These are phyloP conservation scores for Fusarium continuum DNA, from an alignment of 2,329 filamentous ascomycete species.

Conservation along the genomic window DNA sequence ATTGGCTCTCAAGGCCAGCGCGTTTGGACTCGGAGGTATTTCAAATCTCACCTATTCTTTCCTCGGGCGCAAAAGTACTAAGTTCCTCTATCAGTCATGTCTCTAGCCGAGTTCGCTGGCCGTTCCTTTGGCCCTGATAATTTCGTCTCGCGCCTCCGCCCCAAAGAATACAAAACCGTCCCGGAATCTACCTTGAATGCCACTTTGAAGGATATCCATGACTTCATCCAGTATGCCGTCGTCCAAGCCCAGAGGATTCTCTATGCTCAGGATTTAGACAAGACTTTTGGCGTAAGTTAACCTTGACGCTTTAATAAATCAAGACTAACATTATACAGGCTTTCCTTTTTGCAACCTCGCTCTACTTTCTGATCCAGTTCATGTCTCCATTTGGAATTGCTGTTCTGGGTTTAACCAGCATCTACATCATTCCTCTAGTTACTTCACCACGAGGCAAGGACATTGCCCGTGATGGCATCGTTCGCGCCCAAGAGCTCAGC, in stretches of 20 bases:
- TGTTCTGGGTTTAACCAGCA: slow-evolving; percentile 12
- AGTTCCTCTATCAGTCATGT: slow-evolving; percentile 3
- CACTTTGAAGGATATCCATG: slow-evolving; percentile 31
- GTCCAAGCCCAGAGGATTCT: slow-evolving; percentile 26
- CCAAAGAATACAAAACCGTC: slow-evolving; percentile 30
- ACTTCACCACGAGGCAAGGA: slow-evolving; percentile 19
- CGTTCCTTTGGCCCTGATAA: slow-evolving; percentile 30
- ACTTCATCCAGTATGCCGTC: slow-evolving; percentile 26
- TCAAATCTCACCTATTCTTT: fast-evolving
- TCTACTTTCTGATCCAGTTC: slow-evolving; percentile 29
- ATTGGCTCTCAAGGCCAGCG: slow-evolving; percentile 14
- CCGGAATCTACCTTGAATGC: slow-evolving; percentile 34
- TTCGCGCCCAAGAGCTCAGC: slow-evolving; percentile 23
- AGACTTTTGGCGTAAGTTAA: slow-evolving; percentile 25
- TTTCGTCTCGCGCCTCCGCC: slow-evolving; percentile 29
- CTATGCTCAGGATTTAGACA: slow-evolving; percentile 22
- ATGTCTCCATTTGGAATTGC: slow-evolving; percentile 27
- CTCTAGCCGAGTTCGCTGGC: slow-evolving; percentile 28
- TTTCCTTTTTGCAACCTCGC: not conserved
- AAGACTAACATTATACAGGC: slow-evolving; percentile 2
- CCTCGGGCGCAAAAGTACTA: fast-evolving
- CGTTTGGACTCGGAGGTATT: slow-evolving; percentile 31
- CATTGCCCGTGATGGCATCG: slow-evolving; percentile 12
- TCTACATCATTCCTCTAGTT: slow-evolving; percentile 30
- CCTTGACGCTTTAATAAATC: fast-evolving